These are phyloP conservation scores for Penicillium turbatum DNA, from an alignment of 495 filamentous ascomycete species.

Conservation along the genomic window DNA sequence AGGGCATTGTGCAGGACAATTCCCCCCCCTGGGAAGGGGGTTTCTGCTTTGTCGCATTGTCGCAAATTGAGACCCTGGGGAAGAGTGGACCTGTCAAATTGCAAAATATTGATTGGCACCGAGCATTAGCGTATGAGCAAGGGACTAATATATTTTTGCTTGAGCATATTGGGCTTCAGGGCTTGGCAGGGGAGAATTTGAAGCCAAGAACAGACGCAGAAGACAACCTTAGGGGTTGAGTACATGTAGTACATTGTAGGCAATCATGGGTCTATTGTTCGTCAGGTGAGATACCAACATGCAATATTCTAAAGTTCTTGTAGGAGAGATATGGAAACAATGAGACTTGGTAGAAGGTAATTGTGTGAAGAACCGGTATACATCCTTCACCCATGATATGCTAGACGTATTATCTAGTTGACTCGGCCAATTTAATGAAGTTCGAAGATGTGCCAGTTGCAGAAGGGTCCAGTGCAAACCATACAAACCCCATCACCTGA, in stretches of 20 bases:
- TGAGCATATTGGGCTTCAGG: background rate
- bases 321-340: background rate
- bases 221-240: background rate
- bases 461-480: constrained; percentile 7
- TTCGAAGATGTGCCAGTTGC: background rate
- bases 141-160: constrained; percentile 2
- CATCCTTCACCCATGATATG: no score
- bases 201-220: background rate
- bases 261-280: background rate
- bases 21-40: constrained; percentile 1
- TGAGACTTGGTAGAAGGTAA: background rate
- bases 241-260: background rate
- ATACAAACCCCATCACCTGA: constrained; percentile 14
- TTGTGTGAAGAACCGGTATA: no score
- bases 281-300: background rate
- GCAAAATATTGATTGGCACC: constrained; percentile 11
- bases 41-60: background rate
- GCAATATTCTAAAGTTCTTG: background rate
- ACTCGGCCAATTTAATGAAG: background rate
- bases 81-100: constrained; percentile 22
- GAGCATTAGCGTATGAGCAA: constrained; percentile 8
- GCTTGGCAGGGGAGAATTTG: background rate
- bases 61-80: constrained; percentile 1
- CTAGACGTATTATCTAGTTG: no score
- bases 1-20: constrained; percentile 1